Base-by-base conservation (phyloP, 1,139 yeast genomes). In the Diutina catenulata region DNA sequence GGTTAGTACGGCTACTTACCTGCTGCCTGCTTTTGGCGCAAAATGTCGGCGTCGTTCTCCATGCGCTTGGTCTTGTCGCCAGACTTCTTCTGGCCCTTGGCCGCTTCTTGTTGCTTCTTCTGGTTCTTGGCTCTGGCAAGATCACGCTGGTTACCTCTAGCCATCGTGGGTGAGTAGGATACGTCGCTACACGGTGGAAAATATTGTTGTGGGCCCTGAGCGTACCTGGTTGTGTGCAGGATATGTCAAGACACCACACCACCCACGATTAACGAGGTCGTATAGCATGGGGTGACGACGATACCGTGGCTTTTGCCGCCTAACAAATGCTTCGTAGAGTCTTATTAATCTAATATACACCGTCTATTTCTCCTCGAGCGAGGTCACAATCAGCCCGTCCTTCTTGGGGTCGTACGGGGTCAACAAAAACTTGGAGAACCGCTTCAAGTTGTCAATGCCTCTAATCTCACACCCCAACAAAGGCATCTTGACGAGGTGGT, bases 61-160 rank as follows among this genome's bases (percentile, higher is more conserved):
- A 79, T 72, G 53, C 95, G 69, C 57, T 84, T 82, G 45, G 68
- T 67, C 32, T 94, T 91, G 53, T 86, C 95, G 22, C 96, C 96
- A 4, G 63, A 68, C 53, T 74, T 75, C 67, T 86, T 84, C 55
- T 70, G 72, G 50, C 62, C 67, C 56, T 80, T 78, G 21, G 63
- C 60, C 4, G 67, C 67, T 32, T 75, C 81, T 48, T 73, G 74
- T 52, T 73, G 80, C 60, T 88, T 88, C 66, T 88, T 91, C 55
- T 64, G 57, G 60, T 84, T 86, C 63, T 84, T 88, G 43, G 80
- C 87, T 55, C 98, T 74, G 22, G 96, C 96, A 51, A 83, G 72
- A 38, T 91, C 98, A 58, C 98, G 74, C 62, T 91, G 97, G 60
- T 91, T 91, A 24, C 98, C 98, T 68, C 98, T 75, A 39, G 95